Evolutionary conservation across 1,139 yeast genomes (phyloP).

Genomic region (Hyphopichia burtonii): DNA sequence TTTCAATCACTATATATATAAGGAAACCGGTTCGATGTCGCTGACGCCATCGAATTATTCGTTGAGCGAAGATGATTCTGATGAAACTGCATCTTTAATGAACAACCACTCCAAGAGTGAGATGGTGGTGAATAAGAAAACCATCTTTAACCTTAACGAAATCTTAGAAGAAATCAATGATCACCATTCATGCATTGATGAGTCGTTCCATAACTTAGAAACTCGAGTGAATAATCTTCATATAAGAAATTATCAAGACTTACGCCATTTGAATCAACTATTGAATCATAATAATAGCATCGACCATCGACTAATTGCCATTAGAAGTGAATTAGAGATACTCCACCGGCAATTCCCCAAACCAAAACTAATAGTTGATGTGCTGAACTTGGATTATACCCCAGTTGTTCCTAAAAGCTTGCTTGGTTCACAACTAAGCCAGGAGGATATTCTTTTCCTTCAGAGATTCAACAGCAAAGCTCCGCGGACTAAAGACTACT

Average conservation of each 20-base stretch:
- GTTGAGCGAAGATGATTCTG: not conserved
- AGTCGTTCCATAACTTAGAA: constrained; percentile 5
- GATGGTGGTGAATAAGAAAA: not conserved
- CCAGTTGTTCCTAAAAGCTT: not conserved
- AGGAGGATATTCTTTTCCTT: not conserved
- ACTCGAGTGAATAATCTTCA: constrained; percentile 6
- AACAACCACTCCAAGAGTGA: not conserved
- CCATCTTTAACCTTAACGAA: constrained; percentile 1
- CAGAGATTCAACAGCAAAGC: not conserved
- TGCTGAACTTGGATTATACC: not conserved
- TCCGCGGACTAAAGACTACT: not conserved
- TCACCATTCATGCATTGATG: not conserved
- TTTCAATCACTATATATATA: not conserved
- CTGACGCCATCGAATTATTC: not conserved
- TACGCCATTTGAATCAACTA: constrained; percentile 6
- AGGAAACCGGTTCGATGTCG: not conserved
- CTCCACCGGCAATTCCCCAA: not conserved
- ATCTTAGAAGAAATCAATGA: constrained; percentile 1
- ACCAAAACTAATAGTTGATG: not conserved
- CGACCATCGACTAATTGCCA: constrained; percentile 4
- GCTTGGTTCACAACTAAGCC: not conserved
- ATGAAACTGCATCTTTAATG: constrained; percentile 4
- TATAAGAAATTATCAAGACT: constrained; percentile 7
- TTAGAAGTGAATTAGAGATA: not conserved
- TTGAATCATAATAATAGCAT: constrained; percentile 6